Evolutionary conservation across 179 eudicot genomes (phyloP).

Genomic region (Corrigiola litoralis): DNA sequence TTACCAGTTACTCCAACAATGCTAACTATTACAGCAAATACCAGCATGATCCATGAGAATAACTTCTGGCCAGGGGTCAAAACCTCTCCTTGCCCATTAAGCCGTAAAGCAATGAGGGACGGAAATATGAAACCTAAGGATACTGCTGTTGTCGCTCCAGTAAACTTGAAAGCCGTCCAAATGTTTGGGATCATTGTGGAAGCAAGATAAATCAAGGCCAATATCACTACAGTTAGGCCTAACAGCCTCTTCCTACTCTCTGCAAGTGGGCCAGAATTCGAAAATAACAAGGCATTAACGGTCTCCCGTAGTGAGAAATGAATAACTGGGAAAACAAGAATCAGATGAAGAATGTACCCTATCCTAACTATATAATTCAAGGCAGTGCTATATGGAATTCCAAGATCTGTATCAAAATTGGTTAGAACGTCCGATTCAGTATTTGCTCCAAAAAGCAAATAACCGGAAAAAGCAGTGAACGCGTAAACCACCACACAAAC

Average conservation of each 20-base stretch:
- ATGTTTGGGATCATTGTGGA: slow-evolving; percentile 87
- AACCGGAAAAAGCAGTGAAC: slow-evolving; percentile 78
- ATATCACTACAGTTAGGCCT: slow-evolving; percentile 47
- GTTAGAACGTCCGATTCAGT: slow-evolving; percentile 84
- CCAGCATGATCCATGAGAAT: slow-evolving; percentile 66
- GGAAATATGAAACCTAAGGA: slow-evolving; percentile 87
- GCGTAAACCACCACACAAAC: slow-evolving; percentile 70
- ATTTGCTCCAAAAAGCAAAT: slow-evolving; percentile 67
- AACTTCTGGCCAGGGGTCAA: slow-evolving; percentile 48
- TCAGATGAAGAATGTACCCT: slow-evolving; percentile 78
- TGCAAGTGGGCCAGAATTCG: slow-evolving; percentile 51
- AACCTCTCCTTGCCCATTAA: slow-evolving; percentile 48
- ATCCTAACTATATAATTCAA: slow-evolving; percentile 70
- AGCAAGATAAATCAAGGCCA: slow-evolving; percentile 59
- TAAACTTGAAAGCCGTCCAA: slow-evolving; percentile 92
- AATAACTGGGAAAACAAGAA: slow-evolving; percentile 88
- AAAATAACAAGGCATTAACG: slow-evolving; percentile 60
- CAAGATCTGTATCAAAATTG: slow-evolving; percentile 82
- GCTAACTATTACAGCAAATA: slow-evolving; percentile 61
- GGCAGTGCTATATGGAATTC: slow-evolving; percentile 67
- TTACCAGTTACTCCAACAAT: slow-evolving; percentile 72
- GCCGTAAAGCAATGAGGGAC: slow-evolving; percentile 58
- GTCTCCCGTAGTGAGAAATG: slow-evolving; percentile 88
- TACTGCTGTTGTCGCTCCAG: slow-evolving; percentile 94
- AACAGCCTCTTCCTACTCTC: slow-evolving; percentile 72